These are phyloP conservation scores for Phytophthora macrochlamydospora DNA, from an alignment of 352 stramenopile species.

Conservation along the genomic window DNA sequence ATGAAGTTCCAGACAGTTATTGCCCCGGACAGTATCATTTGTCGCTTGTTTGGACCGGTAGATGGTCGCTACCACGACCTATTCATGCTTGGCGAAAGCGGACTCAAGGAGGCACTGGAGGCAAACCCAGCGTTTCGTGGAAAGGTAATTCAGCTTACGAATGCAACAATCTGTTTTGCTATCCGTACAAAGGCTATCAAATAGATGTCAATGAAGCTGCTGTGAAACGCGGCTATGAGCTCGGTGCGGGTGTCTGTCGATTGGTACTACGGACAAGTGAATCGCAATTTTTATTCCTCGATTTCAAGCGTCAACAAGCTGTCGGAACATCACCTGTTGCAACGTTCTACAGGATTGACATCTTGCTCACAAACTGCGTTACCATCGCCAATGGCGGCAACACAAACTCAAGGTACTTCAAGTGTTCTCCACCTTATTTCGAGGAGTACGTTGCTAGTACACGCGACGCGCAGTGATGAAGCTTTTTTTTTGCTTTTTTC, in stretches of 20 bases:
- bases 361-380: constrained; percentile 14
- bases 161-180: constrained; percentile 14
- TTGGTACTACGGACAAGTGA: constrained; percentile 9
- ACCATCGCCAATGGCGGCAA: constrained; percentile 10
- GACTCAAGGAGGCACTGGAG: constrained; percentile 2
- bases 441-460: constrained; percentile 4
- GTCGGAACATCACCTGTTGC: constrained; percentile 9
- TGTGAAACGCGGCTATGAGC: constrained; percentile 5
- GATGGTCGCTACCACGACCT: constrained; percentile 9
- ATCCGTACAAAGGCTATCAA: constrained; percentile 10
- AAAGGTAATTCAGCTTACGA: constrained; percentile 12
- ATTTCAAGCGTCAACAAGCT: constrained; percentile 10
- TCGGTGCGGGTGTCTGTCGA: constrained; percentile 5
- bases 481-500: neutral
- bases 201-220: neutral
- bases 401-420: constrained; percentile 13
- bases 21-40: constrained; percentile 8
- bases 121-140: constrained; percentile 8
- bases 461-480: neutral
- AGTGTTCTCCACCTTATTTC: constrained; percentile 9
- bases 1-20: constrained; percentile 13
- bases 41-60: constrained; percentile 3
- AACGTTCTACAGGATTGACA: constrained; percentile 10
- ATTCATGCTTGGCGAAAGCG: constrained; percentile 16
- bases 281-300: constrained; percentile 11